A percentile compares a stretch with the other conserved stretches of the same genome.
Conservation (phyloP, 148 eudicot species). For the Nepenthes gracilis region DNA sequence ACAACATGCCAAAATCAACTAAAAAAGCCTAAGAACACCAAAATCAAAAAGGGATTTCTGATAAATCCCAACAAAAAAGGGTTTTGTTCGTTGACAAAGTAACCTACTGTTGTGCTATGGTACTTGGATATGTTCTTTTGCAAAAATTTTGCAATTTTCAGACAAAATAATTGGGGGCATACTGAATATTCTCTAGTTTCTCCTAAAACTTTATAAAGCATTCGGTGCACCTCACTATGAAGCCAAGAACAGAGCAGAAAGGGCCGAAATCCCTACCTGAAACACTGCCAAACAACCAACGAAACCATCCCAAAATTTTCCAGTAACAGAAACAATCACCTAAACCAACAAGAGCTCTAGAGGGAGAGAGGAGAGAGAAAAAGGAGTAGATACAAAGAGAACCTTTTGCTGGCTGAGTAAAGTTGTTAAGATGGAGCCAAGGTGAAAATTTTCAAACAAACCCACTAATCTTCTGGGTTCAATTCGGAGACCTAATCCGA, state of each 20-base stretch:
- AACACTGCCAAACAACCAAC: conserved; percentile 42
- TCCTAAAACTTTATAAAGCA: conserved; percentile 10
- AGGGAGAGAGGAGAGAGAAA: conserved; percentile 8
- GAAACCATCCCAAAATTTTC: conserved; percentile 9
- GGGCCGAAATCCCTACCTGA: conserved; percentile 33
- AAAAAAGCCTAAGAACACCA: no score
- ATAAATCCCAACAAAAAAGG: no score
- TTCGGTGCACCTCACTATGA: conserved; percentile 7
- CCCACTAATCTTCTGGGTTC: conserved; percentile 29
- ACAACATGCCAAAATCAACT: no score
- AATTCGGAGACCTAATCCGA: conserved; percentile 20
- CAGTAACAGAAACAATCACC: conserved; percentile 15
- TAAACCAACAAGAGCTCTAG: conserved; percentile 14
- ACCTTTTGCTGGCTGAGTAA: conserved; percentile 3
- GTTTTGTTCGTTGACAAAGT: no score
- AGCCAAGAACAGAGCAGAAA: conserved; percentile 15
- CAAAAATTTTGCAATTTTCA: no score
- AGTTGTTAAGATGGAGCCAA: conserved; percentile 1
- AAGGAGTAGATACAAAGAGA: neutral
- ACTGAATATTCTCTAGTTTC: neutral
- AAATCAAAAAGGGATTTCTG: no score
- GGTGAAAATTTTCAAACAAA: conserved; percentile 19
- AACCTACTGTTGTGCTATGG: no score
- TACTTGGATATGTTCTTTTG: no score
- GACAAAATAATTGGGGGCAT: no score